Evolutionary conservation across 495 filamentous ascomycete genomes (phyloP), one percentile per base, ranked within the genome.

Genomic region (Tetracladium marchalianum): DNA sequence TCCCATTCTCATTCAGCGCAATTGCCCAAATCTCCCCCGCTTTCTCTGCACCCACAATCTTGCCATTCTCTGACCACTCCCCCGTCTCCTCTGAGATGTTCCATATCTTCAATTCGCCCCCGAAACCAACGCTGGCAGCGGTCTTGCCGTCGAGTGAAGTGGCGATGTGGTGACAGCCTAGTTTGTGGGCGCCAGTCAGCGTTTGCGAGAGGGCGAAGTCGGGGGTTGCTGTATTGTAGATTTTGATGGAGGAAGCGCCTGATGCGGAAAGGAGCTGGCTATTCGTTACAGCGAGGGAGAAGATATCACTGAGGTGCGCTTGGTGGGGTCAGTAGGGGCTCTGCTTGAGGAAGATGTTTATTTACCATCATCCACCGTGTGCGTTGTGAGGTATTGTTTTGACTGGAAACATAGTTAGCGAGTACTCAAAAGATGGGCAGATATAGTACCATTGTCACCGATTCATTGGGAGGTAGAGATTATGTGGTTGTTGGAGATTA

Each of bases 301-400:
- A 98, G 49, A 98, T 87, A 59, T 96, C 90, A 43, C 82, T 81
- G 34, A 80, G 69, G 64, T 96, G 92, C 49, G 87, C 89, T 88
- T 48, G 5, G 11, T 9, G 13, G 44, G 44, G n/a, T 66, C 55
- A 66, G 57, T 41, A 46, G 18, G 22, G 19, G 35, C 44, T 22
- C 19, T 27, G 15, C 10, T 19, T 37, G 50, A 46, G 49, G 43
- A 41, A 42, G 24, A 51, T 51, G 46, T 54, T 48, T 9, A 53
- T 70, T 55, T 60, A 87, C 88, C 87, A 72, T 88, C 75, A 61
- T 94, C 86, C 60, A 92, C 75, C 11, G 89, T 89, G 67, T 94
- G 87, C 47, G 80, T 81, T 46, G 88, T 88, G 32, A 98, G 78
- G 62, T 95, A 97, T 84, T 96, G 93, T 69, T 95, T 95, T 44